A percentile compares a stretch with the other conserved stretches of the same genome.
Evolutionary conservation across 306 rosid genomes (phyloP).

Genomic region (Vigna reflexopilosa): DNA sequence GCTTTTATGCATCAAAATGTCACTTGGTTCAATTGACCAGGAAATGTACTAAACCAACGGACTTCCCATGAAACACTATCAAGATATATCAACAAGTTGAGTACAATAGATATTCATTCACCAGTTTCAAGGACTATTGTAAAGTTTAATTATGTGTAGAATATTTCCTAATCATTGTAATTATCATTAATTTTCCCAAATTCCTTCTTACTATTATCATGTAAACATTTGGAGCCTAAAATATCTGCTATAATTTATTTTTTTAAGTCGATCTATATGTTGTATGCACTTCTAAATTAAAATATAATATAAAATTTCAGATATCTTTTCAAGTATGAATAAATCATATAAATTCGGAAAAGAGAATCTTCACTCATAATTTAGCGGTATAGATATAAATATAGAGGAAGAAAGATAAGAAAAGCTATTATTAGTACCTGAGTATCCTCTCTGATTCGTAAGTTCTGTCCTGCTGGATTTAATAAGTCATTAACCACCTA

Average conservation of each 20-base stretch:
- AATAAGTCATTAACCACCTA: slow-evolving; percentile 97
- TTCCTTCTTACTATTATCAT: not conserved
- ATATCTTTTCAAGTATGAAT: not conserved
- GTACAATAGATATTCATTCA: not conserved
- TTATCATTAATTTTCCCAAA: not conserved
- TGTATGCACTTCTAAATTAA: not conserved
- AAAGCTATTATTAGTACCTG: slow-evolving; percentile 65
- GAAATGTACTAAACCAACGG: not conserved
- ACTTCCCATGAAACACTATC: not conserved
- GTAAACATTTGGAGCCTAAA: not conserved
- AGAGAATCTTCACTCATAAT: slow-evolving; percentile 15
- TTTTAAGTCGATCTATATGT: not conserved
- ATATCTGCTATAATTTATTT: slow-evolving; percentile 2
- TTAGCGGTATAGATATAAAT: slow-evolving; percentile 31
- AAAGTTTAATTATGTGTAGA: not conserved
- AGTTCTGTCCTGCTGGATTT: slow-evolving; percentile 98
- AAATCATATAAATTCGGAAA: slow-evolving; percentile 26
- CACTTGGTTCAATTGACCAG: not conserved
- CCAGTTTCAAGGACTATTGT: not conserved
- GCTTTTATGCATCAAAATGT: slow-evolving; percentile 11
- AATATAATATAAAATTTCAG: not conserved
- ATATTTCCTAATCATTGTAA: not conserved
- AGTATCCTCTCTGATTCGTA: slow-evolving; percentile 96
- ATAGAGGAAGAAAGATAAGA: slow-evolving; percentile 21
- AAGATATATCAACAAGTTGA: not conserved